Conservation (phyloP, 371 early-diverging fungal species). For the Mucor saturninus region DNA sequence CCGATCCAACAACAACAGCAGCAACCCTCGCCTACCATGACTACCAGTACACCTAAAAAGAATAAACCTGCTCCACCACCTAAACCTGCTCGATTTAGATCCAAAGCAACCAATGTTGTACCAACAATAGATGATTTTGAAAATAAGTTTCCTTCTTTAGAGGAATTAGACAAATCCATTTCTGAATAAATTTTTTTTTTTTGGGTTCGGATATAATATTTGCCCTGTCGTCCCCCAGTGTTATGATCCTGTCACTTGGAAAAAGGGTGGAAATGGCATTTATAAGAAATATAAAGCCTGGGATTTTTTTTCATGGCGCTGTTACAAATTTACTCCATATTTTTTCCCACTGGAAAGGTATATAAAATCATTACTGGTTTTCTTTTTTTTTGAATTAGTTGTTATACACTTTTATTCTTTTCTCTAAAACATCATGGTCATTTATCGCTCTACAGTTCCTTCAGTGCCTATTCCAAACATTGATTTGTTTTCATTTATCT, state of each 20-base stretch:
- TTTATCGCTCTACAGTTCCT: conserved; percentile 34
- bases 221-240: no score
- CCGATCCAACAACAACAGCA: no score
- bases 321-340: not conserved
- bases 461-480: conserved; percentile 61
- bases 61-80: conserved; percentile 47
- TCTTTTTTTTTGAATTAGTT: not conserved
- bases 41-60: conserved; percentile 6
- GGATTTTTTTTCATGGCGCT: conserved; percentile 1
- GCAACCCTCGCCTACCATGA: not conserved
- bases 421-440: conserved; percentile 28
- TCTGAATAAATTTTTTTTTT: conserved; percentile 5
- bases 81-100: conserved; percentile 50
- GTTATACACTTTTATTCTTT: not conserved
- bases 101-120: conserved; percentile 17
- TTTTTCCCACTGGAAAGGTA: conserved; percentile 14
- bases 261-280: not conserved
- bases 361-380: not conserved
- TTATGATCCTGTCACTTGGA: not conserved
- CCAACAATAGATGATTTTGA: conserved; percentile 43
- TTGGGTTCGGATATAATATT: not conserved
- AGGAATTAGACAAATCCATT: conserved; percentile 34
- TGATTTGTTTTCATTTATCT: conserved; percentile 73
- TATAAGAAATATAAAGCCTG: no score
- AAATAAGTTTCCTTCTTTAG: conserved; percentile 43